These are phyloP conservation scores for Phenoliferia sp. DNA, from an alignment of 1,284 basidiomycete genomes.

Conservation along the genomic window DNA sequence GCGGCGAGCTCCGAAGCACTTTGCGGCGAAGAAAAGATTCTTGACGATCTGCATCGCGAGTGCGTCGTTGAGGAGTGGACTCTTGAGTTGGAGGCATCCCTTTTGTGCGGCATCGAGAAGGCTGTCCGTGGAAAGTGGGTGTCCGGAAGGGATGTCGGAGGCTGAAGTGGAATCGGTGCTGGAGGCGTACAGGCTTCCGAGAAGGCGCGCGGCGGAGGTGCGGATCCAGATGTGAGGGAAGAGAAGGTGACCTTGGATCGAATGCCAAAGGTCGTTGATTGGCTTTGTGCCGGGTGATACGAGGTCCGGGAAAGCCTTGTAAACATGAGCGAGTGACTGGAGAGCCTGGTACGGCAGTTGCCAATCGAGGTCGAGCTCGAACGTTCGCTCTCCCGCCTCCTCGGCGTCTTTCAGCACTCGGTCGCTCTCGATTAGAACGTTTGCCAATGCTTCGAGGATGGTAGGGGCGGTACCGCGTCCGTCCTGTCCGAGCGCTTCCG, in stretches of 20 bases:
- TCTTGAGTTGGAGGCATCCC: conserved; percentile 73
- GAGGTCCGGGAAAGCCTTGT: conserved; percentile 56
- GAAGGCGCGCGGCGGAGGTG: conserved; percentile 67
- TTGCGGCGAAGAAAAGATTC: conserved; percentile 86
- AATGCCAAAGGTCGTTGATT: conserved; percentile 52
- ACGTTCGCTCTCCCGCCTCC: conserved; percentile 51
- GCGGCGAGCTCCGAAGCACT: conserved; percentile 57
- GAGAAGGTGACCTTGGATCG: conserved; percentile 63
- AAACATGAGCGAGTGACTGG: conserved; percentile 59
- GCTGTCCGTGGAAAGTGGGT: conserved; percentile 52
- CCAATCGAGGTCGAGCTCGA: conserved; percentile 58
- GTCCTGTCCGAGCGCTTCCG: conserved; percentile 57
- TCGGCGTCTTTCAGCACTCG: conserved; percentile 44
- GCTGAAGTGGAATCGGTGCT: conserved; percentile 50
- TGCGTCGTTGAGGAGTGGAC: conserved; percentile 68
- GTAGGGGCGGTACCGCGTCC: conserved; percentile 47
- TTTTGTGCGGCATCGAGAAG: conserved; percentile 72
- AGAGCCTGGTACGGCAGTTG: conserved; percentile 78
- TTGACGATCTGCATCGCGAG: conserved; percentile 85
- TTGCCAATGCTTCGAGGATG: conserved; percentile 59
- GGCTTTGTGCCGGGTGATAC: conserved; percentile 34
- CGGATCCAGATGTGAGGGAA: conserved; percentile 96
- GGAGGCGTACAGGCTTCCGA: conserved; percentile 65
- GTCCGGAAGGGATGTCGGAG: conserved; percentile 41
- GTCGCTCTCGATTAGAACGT: conserved; percentile 53